Conservation (phyloP, 495 filamentous ascomycete genomes). For the Aspergillus panamensis region DNA sequence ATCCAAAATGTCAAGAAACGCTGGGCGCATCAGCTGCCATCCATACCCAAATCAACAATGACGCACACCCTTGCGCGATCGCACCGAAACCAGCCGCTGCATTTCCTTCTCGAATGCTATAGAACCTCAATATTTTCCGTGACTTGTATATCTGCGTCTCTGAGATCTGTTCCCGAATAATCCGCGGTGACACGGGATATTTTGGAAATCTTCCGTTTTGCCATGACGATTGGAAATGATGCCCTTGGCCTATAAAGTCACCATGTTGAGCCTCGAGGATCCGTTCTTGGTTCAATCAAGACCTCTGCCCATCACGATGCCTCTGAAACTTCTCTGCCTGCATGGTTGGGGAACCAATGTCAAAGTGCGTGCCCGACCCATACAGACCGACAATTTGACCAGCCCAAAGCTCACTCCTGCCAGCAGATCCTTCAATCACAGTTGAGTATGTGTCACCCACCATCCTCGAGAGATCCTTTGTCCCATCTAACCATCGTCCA, state of each 20-base stretch:
- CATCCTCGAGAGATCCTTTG: not conserved
- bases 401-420: not conserved
- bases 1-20: too few species aligned
- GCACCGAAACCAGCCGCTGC: too few species aligned
- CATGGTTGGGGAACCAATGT: slow-evolving; percentile 35
- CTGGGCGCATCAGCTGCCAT: too few species aligned
- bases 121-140: too few species aligned
- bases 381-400: not conserved
- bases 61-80: too few species aligned
- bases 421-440: slow-evolving; percentile 30
- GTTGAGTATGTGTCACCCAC: slow-evolving; percentile 20
- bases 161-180: not conserved
- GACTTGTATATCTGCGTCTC: too few species aligned
- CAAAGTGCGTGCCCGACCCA: slow-evolving; percentile 18
- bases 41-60: too few species aligned
- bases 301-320: slow-evolving; percentile 16
- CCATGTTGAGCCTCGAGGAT: not conserved
- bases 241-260: not conserved
- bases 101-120: too few species aligned
- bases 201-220: slow-evolving; percentile 1
- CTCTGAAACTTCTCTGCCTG: slow-evolving; percentile 29
- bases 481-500: slow-evolving; percentile 10
- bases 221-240: not conserved
- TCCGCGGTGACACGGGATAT: slow-evolving; percentile 10
- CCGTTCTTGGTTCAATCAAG: not conserved